Evolutionary conservation across 1,284 basidiomycete species (phyloP), one percentile per base, ranked within the genome.

Genomic region (Ceratobasidium sp.): DNA sequence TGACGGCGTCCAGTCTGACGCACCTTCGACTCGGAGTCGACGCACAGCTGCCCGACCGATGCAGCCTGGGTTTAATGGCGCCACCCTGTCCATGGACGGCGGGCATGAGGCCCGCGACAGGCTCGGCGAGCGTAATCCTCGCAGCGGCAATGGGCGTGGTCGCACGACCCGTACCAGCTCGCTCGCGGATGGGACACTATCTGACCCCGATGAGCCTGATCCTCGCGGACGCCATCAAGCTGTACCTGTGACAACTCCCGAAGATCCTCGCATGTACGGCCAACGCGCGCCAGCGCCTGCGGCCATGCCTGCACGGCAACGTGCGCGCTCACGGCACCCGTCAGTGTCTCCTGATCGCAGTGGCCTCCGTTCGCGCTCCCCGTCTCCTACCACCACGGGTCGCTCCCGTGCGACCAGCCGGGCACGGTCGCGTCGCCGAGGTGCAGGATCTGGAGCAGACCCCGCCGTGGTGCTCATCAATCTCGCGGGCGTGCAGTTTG

Each of bases 401-500:
- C 70, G 61, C n/a, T 75, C 72, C 12, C 72, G 61, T 60, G 49
- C 28, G 61, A 18, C 46, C 23, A 75, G 72, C 72, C 72, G 72
- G 18, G 72, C 72, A 1, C 60, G 66, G 33, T 75, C 72, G 23
- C 72, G 72, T 26, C 72, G 72, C 2, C 72, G 72, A 0, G 63
- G 40, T 46, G 13, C 60, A 26, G 49, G 44, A 9, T 10, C 72
- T 6, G 72, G 40, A 15, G 28, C 39, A 23, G 72, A 75, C 61
- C 72, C 72, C 4, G 72, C 72, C 1, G 44, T 44, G 23, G 46
- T 66, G 60, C 49, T 75, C 6, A 46, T 75, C 46, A 66, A 75
- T 28, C 72, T 75, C 49, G 61, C 72, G 20, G 72, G 72, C 44
- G 72, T 75, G n/a, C 60, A 75, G 49, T 75, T 75, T 44, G 72